Evolutionary conservation across 2,329 filamentous ascomycete genomes (phyloP).

Genomic region (Penicillium paneum): DNA sequence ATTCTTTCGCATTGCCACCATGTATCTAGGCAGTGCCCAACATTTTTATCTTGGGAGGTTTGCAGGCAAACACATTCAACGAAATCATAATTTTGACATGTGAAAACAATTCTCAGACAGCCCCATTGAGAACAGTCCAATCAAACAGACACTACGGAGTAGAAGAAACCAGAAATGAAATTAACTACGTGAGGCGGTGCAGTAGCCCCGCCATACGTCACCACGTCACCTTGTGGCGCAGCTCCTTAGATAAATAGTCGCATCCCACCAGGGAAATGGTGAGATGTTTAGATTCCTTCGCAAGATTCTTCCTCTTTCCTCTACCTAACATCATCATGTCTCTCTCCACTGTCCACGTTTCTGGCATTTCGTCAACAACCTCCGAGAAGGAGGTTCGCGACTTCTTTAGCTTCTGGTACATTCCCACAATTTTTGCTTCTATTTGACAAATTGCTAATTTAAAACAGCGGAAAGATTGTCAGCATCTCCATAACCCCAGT

Average conservation of each 20-base stretch:
- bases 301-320: conserved; percentile 1
- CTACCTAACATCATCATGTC: conserved; percentile 49
- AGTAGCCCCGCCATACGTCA: conserved; percentile 30
- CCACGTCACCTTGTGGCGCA: conserved; percentile 34
- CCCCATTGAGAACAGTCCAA: neutral
- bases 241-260: conserved; percentile 6
- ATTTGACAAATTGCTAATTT: neutral
- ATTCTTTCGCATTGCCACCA: conserved; percentile 4
- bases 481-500: conserved; percentile 70
- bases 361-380: conserved; percentile 79
- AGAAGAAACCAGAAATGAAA: neutral
- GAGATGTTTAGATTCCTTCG: conserved; percentile 1
- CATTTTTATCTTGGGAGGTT: conserved; percentile 5
- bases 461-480: conserved; percentile 81
- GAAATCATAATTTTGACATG: neutral
- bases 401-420: conserved; percentile 88
- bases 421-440: neutral
- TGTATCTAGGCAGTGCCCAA: conserved; percentile 2
- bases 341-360: conserved; percentile 73
- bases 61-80: conserved; percentile 13
- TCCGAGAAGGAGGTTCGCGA: conserved; percentile 88
- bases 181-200: conserved; percentile 28
- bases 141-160: conserved; percentile 1
- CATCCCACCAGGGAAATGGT: neutral
- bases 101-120: neutral